phyloP scores from a whole-genome alignment of 2,329 filamentous ascomycete species.

The Neopestalotiopsis sp. region DNA sequence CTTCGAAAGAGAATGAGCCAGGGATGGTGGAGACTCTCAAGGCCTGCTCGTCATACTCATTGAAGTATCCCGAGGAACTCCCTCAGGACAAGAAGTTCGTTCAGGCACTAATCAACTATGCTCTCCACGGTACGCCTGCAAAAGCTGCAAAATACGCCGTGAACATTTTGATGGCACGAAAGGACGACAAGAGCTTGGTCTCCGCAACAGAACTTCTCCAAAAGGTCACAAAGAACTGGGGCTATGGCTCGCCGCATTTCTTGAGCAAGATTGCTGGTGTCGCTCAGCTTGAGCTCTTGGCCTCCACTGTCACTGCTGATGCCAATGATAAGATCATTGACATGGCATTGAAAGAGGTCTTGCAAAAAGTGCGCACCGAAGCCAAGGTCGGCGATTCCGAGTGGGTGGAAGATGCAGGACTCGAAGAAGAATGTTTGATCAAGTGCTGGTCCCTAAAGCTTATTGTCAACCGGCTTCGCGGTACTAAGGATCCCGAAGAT shows the following conservation, averaged over 20 bases:
- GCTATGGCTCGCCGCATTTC: conserved; percentile 75
- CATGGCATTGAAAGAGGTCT: conserved; percentile 75
- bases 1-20: conserved; percentile 70
- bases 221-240: conserved; percentile 75
- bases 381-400: conserved; percentile 60
- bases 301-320: conserved; percentile 74
- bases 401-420: conserved; percentile 71
- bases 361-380: conserved; percentile 73
- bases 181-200: conserved; percentile 76
- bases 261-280: conserved; percentile 76
- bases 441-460: conserved; percentile 86
- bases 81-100: conserved; percentile 81
- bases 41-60: conserved; percentile 90
- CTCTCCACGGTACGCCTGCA: conserved; percentile 79
- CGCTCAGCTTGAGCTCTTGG: conserved; percentile 77
- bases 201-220: conserved; percentile 83
- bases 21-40: conserved; percentile 89
- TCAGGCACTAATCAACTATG: conserved; percentile 82
- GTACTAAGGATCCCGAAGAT: conserved; percentile 54
- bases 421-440: conserved; percentile 82
- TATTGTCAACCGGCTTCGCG: conserved; percentile 83
- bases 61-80: conserved; percentile 83
- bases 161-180: conserved; percentile 81
- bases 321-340: conserved; percentile 79
- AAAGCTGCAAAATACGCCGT: conserved; percentile 93